These are phyloP conservation scores for Drechmeria coniospora DNA, from an alignment of 2,329 filamentous ascomycete species.

Conservation along the genomic window DNA sequence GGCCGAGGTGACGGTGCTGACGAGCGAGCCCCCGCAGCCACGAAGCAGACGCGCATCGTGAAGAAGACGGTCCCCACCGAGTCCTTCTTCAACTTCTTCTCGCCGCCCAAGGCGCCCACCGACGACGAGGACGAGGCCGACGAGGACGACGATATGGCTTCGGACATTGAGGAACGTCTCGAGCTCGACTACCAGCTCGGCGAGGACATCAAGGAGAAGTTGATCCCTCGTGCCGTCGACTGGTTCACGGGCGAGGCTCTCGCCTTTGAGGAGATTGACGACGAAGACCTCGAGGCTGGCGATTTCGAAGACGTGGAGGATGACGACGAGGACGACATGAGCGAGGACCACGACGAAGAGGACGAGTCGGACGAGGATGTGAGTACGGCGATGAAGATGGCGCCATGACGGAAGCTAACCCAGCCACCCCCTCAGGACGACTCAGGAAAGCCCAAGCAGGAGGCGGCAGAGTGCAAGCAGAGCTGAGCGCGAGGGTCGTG, in stretches of 20 bases:
- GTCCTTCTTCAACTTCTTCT: slow-evolving; percentile 99
- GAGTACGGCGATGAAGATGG: slow-evolving; percentile 13
- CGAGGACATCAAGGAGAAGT: slow-evolving; percentile 99
- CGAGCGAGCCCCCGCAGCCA: slow-evolving; percentile 55
- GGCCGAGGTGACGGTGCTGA: background rate
- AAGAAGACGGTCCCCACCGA: slow-evolving; percentile 98
- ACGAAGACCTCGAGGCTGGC: slow-evolving; percentile 34
- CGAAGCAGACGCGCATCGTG: slow-evolving; percentile 95
- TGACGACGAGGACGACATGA: slow-evolving; percentile 77
- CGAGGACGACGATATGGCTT: slow-evolving; percentile 58
- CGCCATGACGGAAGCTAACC: background rate
- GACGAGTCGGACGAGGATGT: slow-evolving; percentile 69
- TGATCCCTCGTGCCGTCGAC: slow-evolving; percentile 94
- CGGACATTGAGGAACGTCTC: slow-evolving; percentile 91
- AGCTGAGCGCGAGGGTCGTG: slow-evolving; percentile 42
- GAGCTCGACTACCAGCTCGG: slow-evolving; percentile 98
- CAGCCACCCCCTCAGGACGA: slow-evolving; percentile 50
- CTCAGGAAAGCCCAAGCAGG: slow-evolving; percentile 79
- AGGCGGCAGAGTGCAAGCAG: slow-evolving; percentile 92
- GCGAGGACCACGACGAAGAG: slow-evolving; percentile 72
- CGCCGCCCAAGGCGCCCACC: slow-evolving; percentile 72
- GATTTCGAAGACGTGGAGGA: slow-evolving; percentile 86
- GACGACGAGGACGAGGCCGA: slow-evolving; percentile 55
- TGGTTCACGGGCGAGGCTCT: slow-evolving; percentile 99
- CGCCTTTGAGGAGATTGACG: slow-evolving; percentile 83